These are phyloP conservation scores for Arabidopsis lyrata DNA, from an alignment of 441 rosid species.

Conservation along the genomic window DNA sequence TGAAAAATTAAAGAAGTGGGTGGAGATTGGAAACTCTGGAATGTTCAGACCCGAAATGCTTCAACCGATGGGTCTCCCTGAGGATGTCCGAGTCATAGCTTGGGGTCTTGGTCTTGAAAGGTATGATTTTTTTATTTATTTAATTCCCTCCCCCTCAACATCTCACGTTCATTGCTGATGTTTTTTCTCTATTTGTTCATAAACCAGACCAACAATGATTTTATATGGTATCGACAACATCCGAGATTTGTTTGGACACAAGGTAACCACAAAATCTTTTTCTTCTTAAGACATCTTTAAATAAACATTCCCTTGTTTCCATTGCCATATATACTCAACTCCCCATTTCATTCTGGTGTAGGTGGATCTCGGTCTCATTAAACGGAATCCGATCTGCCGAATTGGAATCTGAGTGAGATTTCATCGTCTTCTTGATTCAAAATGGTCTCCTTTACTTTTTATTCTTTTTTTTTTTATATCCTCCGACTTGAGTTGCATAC, in stretches of 20 bases:
- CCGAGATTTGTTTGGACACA: not conserved
- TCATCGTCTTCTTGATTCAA: too few relatives aligned
- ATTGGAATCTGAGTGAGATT: too few relatives aligned
- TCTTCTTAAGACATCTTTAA: not conserved
- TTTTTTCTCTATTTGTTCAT: not conserved
- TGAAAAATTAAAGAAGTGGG: not conserved
- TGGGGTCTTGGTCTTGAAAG: not conserved
- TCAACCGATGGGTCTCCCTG: not conserved
- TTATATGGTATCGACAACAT: not conserved
- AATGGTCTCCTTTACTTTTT: too few relatives aligned
- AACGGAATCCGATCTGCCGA: not conserved
- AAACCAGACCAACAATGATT: not conserved
- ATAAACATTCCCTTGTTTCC: not conserved
- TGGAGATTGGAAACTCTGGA: not conserved
- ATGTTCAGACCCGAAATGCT: not conserved
- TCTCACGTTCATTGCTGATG: not conserved
- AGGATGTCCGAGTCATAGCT: not conserved
- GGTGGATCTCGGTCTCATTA: slow-evolving; percentile 1
- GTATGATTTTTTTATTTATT: not conserved
- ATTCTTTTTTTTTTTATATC: too few relatives aligned
- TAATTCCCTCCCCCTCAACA: not conserved
- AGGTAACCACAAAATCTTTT: not conserved
- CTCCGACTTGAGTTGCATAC: too few relatives aligned
- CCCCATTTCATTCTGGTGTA: too few relatives aligned
- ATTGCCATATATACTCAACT: not conserved